Evolutionary conservation across 371 early-diverging fungal genomes (phyloP).

Genomic region (Mucor lusitanicus): DNA sequence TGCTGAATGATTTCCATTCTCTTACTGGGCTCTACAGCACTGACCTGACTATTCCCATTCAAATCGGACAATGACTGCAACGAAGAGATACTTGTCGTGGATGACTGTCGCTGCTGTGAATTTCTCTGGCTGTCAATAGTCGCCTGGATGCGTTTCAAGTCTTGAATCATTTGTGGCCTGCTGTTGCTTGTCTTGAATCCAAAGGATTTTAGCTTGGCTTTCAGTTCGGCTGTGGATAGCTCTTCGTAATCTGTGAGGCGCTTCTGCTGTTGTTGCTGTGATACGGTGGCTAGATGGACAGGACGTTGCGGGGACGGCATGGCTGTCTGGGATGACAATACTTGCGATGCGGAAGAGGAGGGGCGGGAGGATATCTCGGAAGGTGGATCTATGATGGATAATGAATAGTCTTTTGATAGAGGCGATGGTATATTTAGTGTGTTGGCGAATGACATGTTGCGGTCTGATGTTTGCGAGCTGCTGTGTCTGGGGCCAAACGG

Average conservation of each 20-base stretch:
- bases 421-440: not conserved
- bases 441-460: not conserved
- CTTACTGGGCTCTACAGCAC: not conserved
- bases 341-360: not conserved
- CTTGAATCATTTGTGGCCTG: slow-evolving; percentile 6
- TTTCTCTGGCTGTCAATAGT: not conserved
- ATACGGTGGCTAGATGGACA: not conserved
- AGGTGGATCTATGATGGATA: not conserved
- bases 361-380: not conserved
- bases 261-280: not conserved
- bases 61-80: too few species aligned
- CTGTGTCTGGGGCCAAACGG: not conserved
- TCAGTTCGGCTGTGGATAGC: not conserved
- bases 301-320: too few species aligned
- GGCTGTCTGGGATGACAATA: not conserved
- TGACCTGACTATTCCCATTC: not conserved
- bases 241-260: slow-evolving; percentile 1
- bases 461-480: not conserved
- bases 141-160: not conserved
- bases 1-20: slow-evolving; percentile 1
- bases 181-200: slow-evolving; percentile 6
- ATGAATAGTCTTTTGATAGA: not conserved
- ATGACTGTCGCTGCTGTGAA: not conserved
- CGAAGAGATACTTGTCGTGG: too few species aligned
- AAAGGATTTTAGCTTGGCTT: slow-evolving; percentile 6